Conservation (phyloP, 2,329 filamentous ascomycete species). For the Furcasterigmium sp. region DNA sequence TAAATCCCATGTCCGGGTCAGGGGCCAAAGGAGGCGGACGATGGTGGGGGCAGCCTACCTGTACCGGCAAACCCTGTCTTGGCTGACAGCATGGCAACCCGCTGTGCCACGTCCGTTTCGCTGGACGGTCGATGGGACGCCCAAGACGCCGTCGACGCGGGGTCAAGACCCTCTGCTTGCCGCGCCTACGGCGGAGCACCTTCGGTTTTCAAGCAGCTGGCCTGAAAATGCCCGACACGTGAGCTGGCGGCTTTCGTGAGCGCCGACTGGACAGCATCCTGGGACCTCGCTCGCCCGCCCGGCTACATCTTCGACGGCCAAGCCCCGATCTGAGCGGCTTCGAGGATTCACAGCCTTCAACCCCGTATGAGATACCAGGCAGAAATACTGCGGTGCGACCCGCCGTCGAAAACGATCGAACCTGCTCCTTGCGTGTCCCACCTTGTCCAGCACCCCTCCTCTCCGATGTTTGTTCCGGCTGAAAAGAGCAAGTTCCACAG, state of each 20-base stretch:
- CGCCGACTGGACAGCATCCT: neutral
- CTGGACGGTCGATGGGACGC: too few species aligned
- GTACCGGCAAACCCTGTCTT: neutral
- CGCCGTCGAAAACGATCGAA: too few species aligned
- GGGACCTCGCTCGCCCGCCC: too few species aligned
- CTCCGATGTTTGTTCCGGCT: too few species aligned
- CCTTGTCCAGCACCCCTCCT: too few species aligned
- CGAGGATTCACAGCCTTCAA: neutral
- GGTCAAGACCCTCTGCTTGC: too few species aligned
- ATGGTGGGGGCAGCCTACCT: neutral
- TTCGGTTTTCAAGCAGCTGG: too few species aligned
- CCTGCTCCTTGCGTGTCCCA: too few species aligned
- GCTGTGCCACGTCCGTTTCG: neutral
- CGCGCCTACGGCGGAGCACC: neutral
- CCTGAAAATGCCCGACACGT: neutral
- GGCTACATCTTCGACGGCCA: neutral
- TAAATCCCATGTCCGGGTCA: neutral
- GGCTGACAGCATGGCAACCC: neutral
- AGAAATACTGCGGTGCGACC: too few species aligned
- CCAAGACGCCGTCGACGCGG: neutral
- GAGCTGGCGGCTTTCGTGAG: slow-evolving; percentile 1
- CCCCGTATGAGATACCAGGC: too few species aligned
- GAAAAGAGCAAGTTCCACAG: too few species aligned
- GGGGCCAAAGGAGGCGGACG: too few species aligned
- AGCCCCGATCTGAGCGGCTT: neutral